These are phyloP conservation scores for Biancaea sappan DNA, from an alignment of 306 rosid genomes.

Conservation along the genomic window DNA sequence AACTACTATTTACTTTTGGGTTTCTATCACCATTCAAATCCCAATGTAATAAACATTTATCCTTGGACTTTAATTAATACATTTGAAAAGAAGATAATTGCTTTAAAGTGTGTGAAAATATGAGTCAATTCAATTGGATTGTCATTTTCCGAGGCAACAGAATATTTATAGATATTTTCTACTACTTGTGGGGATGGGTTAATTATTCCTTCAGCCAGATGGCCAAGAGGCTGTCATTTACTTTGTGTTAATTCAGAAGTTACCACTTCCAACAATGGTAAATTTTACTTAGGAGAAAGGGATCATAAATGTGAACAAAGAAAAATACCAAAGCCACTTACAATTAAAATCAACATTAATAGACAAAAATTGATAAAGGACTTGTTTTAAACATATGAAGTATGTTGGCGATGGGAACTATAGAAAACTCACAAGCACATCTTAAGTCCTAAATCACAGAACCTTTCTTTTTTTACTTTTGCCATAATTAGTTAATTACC, in stretches of 20 bases:
- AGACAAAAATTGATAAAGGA: background rate
- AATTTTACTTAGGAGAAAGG: background rate
- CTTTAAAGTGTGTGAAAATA: background rate
- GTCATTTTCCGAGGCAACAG: background rate
- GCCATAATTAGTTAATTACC: conserved; percentile 4
- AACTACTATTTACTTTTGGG: too few relatives aligned
- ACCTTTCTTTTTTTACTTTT: background rate
- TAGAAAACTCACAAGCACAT: background rate
- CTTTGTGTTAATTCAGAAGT: background rate
- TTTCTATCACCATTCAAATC: too few relatives aligned
- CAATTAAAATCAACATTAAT: too few relatives aligned
- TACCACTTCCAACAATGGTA: conserved; percentile 5
- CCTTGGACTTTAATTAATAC: background rate
- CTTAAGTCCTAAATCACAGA: conserved; percentile 5
- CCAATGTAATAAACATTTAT: background rate
- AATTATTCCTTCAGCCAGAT: background rate
- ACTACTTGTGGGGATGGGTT: background rate
- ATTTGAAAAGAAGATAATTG: conserved; percentile 16
- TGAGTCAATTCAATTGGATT: background rate
- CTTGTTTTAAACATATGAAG: background rate
- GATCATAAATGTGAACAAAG: background rate
- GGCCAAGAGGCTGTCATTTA: background rate
- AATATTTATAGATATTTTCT: too few relatives aligned
- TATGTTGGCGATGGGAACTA: background rate
- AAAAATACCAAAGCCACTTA: too few relatives aligned